These are phyloP conservation scores for Glebionis coronaria DNA, from an alignment of 129 eudicot genomes.

Conservation along the genomic window DNA sequence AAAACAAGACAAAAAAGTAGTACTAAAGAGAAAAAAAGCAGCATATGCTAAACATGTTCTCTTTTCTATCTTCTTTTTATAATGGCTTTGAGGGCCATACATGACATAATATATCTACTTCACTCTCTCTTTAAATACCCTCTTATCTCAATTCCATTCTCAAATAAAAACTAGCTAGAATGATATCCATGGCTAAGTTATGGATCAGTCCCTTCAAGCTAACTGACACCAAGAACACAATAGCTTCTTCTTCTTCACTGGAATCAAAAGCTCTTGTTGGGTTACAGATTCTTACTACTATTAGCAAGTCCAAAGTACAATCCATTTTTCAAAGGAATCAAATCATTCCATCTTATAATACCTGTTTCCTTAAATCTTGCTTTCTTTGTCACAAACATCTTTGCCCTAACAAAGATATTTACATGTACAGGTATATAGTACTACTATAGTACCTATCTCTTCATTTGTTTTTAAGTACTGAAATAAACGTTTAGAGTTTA, in stretches of 20 bases:
- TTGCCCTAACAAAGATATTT: conserved; percentile 49
- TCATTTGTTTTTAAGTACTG: not conserved
- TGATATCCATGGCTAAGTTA: conserved; percentile 16
- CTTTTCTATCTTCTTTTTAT: no score
- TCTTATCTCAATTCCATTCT: not conserved
- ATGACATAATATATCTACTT: not conserved
- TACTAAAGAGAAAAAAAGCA: no score
- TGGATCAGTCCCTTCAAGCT: conserved; percentile 2
- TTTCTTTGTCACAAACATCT: conserved; percentile 50
- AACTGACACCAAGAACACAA: not conserved
- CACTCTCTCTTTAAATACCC: not conserved
- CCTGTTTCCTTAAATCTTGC: conserved; percentile 49
- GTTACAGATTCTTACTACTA: conserved; percentile 27
- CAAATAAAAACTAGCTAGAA: not conserved
- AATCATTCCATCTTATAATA: not conserved
- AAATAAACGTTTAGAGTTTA: no score
- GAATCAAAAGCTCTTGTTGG: conserved; percentile 33
- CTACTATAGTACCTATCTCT: conserved; percentile 5
- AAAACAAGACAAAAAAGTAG: no score
- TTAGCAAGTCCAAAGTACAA: conserved; percentile 21
- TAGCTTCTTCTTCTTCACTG: conserved; percentile 8
- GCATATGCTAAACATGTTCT: no score
- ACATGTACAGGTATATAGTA: conserved; percentile 79
- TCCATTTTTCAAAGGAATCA: conserved; percentile 28
- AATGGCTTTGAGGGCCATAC: not conserved